A percentile compares a stretch with the other conserved stretches of the same genome.
Conservation (phyloP, 23 red algal genomes). For the Agarophyton chilense region DNA sequence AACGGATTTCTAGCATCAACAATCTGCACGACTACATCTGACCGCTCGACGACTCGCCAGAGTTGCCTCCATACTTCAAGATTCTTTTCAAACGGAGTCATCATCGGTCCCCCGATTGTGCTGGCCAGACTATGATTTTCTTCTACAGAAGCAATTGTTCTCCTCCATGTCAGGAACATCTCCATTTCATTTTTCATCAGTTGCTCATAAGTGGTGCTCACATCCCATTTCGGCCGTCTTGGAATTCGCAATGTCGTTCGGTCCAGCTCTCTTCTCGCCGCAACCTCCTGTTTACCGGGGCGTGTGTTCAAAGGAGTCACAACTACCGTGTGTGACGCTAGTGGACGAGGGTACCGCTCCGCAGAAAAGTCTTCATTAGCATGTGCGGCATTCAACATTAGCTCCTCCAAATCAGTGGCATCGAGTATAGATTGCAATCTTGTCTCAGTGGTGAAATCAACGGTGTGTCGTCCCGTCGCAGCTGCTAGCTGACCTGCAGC, state of each 20-base stretch:
- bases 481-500: constrained; percentile 34
- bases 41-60: constrained; percentile 96
- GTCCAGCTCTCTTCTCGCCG: constrained; percentile 15
- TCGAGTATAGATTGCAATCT: constrained; percentile 79
- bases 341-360: constrained; percentile 51
- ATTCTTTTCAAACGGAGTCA: constrained; percentile 99
- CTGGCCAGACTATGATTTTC: constrained; percentile 38
- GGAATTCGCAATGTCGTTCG: constrained; percentile 76
- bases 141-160: constrained; percentile 71
- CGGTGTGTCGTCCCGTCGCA: neutral
- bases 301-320: neutral
- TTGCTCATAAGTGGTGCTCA: constrained; percentile 30
- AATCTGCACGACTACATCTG: constrained; percentile 92
- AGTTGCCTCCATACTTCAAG: constrained; percentile 97
- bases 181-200: constrained; percentile 72
- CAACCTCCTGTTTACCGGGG: neutral
- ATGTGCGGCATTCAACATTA: constrained; percentile 76
- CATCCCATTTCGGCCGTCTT: constrained; percentile 79
- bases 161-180: constrained; percentile 84
- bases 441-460: neutral
- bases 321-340: constrained; percentile 63
- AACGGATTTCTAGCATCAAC: constrained; percentile 94
- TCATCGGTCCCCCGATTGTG: constrained; percentile 24
- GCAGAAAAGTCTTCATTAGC: constrained; percentile 69
- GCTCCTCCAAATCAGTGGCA: constrained; percentile 74